Evolutionary conservation across 163 green algal species (phyloP).

Genomic region (Chlamydomonas reinhardtii): DNA sequence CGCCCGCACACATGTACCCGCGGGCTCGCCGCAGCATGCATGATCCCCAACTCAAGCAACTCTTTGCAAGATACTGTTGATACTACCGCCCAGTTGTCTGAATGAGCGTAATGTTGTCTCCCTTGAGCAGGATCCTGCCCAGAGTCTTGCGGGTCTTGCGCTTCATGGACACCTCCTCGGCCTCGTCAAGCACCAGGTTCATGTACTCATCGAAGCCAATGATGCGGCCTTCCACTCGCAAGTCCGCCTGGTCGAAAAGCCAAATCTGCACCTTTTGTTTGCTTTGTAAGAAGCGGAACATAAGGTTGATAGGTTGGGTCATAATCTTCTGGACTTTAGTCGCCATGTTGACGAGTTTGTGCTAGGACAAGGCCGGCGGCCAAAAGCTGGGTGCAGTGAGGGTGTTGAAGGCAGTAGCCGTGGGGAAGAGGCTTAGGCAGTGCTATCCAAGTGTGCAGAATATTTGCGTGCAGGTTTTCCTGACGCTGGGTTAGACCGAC

Average conservation of each 20-base stretch:
- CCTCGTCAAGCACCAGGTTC: constrained; percentile 99
- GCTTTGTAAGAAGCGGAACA: constrained; percentile 98
- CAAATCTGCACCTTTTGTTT: constrained; percentile 97
- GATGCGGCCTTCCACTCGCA: constrained; percentile 95
- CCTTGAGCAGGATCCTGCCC: constrained; percentile 97
- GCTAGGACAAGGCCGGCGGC: constrained; percentile 6
- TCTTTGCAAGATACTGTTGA: no score
- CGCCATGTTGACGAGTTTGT: constrained; percentile 60
- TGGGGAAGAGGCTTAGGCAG: no score
- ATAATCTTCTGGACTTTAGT: constrained; percentile 85
- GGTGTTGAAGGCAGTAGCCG: no score
- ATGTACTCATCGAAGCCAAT: constrained; percentile 99
- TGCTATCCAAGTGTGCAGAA: no score
- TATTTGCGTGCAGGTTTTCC: no score
- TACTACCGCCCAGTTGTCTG: constrained; percentile 67
- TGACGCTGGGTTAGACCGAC: no score
- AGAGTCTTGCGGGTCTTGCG: constrained; percentile 91
- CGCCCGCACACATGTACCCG: no score
- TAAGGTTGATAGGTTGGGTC: constrained; percentile 90
- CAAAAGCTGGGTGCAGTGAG: background rate
- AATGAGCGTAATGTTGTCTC: constrained; percentile 99
- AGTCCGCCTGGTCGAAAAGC: constrained; percentile 96
- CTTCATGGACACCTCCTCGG: constrained; percentile 97
- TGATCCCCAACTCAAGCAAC: background rate
- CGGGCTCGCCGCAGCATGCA: background rate